Percentiles rank a stretch among this genome's conserved stretches.
Evolutionary conservation across 768 basidiomycete genomes (phyloP).

Genomic region (Tylopilus vinaceipallidus): DNA sequence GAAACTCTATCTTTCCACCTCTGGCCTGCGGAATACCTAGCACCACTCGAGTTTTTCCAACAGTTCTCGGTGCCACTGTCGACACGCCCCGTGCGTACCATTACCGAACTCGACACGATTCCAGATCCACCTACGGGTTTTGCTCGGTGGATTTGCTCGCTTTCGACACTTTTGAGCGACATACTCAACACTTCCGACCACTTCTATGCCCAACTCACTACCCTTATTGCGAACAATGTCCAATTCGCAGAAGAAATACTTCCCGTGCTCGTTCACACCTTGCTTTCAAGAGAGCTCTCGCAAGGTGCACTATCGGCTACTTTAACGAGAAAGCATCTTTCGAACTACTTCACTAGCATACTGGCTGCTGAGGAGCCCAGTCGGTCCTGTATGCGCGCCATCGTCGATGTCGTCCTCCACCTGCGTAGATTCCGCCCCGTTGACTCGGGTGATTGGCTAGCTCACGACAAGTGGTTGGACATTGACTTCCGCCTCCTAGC

Average conservation of each 20-base stretch:
- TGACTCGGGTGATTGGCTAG: constrained; percentile 37
- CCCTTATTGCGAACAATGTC: constrained; percentile 53
- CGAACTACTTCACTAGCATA: constrained; percentile 26
- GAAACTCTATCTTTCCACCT: constrained; percentile 28
- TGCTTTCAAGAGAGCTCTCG: constrained; percentile 42
- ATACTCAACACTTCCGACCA: constrained; percentile 49
- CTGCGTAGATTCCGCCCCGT: constrained; percentile 64
- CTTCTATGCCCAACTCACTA: constrained; percentile 68
- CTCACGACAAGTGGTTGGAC: constrained; percentile 78
- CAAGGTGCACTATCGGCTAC: background rate
- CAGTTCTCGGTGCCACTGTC: constrained; percentile 40
- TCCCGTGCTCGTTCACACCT: constrained; percentile 71
- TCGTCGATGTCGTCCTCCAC: constrained; percentile 78
- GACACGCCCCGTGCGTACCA: constrained; percentile 30
- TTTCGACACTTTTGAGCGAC: constrained; percentile 59
- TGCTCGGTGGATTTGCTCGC: constrained; percentile 56
- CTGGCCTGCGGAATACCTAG: constrained; percentile 41
- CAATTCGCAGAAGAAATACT: constrained; percentile 65
- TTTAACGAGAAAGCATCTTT: constrained; percentile 21
- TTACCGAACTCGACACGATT: constrained; percentile 36
- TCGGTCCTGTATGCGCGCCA: constrained; percentile 50
- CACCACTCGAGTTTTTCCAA: constrained; percentile 49
- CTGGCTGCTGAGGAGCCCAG: constrained; percentile 23
- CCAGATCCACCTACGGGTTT: constrained; percentile 49
- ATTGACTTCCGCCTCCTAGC: constrained; percentile 74